phyloP scores from a whole-genome alignment of 129 eudicot genomes.

The Erigeron canadensis region DNA sequence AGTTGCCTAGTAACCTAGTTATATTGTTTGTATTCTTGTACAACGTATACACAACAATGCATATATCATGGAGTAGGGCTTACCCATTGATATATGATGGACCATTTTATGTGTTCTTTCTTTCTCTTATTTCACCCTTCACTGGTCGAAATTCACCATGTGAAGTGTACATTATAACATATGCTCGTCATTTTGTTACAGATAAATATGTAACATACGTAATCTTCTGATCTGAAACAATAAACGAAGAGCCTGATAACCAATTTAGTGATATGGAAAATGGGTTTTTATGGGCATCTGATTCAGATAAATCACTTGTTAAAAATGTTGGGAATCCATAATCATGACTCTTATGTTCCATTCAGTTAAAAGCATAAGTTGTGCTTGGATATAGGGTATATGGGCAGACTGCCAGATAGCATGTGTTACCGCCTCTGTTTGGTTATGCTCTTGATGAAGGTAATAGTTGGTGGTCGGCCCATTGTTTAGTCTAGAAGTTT shows the following conservation, averaged over 20 bases:
- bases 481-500: conserved; percentile 20
- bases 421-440: conserved; percentile 30
- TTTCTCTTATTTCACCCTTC: too few relatives aligned
- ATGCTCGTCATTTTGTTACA: conserved; percentile 31
- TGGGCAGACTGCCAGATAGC: conserved; percentile 36
- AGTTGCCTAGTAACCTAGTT: too few relatives aligned
- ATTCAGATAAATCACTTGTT: conserved; percentile 41
- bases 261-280: conserved; percentile 47
- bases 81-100: too few relatives aligned
- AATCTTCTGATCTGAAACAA: conserved; percentile 35
- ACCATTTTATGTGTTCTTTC: too few relatives aligned
- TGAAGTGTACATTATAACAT: neutral
- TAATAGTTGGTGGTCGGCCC: conserved; percentile 48
- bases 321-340: conserved; percentile 46
- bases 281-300: conserved; percentile 78
- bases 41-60: conserved; percentile 3
- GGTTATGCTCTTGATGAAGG: conserved; percentile 41
- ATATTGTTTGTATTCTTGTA: neutral
- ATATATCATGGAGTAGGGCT: conserved; percentile 3
- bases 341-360: conserved; percentile 32
- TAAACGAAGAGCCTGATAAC: conserved; percentile 40
- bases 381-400: conserved; percentile 56
- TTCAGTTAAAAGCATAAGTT: conserved; percentile 34
- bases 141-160: neutral
- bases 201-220: conserved; percentile 54